Base-by-base conservation (phyloP, 176 grass and related monocot genomes). In the Triticum timopheevii region DNA sequence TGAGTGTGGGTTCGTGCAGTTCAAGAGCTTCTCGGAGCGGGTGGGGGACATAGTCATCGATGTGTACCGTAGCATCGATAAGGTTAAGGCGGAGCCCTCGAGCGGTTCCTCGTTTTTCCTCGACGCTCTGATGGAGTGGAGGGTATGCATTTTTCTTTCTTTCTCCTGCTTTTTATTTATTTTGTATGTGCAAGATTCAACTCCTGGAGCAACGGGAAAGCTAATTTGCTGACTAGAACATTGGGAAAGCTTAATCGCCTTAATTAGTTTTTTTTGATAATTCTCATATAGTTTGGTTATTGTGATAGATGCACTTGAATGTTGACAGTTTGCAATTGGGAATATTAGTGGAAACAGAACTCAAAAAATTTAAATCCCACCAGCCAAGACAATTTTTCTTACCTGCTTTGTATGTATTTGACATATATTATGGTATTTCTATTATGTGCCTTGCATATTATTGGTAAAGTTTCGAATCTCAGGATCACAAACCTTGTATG, bases 11-110 rank as follows among this genome's bases (percentile, higher is more conserved):
- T 22, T 78, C 36, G 31, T 77, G 86, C 87, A 98, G 96, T 98
- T 98, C 84, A 98, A 98, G 86, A 94, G 31, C 64, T 95, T 95
- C 92, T 92, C 93, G 34, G 86, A 91, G 82, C 88, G 96, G 64
- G 88, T 98, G 36, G 88, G 84, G 73, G 96, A 98, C 65, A 94
- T 98, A 79, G 73, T 92, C 72, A 98, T 98, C 77, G 85, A 95
- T 84, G 96, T 98, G 13, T 98, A 83, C 87, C 93, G 90, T 42
- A 95, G 83, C 59, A 91, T 95, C 24, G 90, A 87, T 36, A 69
- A 80, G 12, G 78, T 98, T 10, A 98, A 95, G 80, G 84, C 88
- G 2, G 86, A 98, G 84, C 93, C 93, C 3, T 95, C 93, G 28
- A 78, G 75, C 5, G 96, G 93, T 6, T 95, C 96, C 1, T 92